These are phyloP conservation scores for Lachancea quebecensis DNA, from an alignment of 805 yeast genomes.

Conservation along the genomic window DNA sequence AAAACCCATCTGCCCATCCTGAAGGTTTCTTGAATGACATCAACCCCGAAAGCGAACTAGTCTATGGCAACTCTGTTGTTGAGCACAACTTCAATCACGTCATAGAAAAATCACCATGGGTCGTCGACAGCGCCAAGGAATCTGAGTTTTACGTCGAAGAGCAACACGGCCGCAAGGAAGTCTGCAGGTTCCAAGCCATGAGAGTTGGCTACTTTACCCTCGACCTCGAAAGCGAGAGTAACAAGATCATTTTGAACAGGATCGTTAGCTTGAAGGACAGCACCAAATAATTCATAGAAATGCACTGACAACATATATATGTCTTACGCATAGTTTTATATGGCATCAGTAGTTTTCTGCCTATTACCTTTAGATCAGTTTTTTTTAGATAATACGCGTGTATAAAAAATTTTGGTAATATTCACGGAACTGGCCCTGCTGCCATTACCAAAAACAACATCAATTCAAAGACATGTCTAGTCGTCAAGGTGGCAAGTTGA, in stretches of 20 bases:
- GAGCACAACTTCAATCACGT: conserved; percentile 74
- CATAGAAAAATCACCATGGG: conserved; percentile 67
- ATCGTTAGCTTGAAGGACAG: conserved; percentile 88
- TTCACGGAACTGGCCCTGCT: too few relatives aligned
- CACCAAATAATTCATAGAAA: conserved; percentile 32
- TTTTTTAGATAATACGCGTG: too few relatives aligned
- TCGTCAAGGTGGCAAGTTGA: conserved; percentile 95
- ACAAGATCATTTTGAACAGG: conserved; percentile 69
- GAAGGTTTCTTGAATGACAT: conserved; percentile 84
- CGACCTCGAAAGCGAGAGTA: conserved; percentile 66
- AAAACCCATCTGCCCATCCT: conserved; percentile 83
- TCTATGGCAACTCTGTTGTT: conserved; percentile 57
- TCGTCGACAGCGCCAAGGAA: conserved; percentile 47
- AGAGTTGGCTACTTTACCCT: conserved; percentile 93
- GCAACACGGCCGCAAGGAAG: conserved; percentile 53
- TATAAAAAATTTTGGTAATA: too few relatives aligned
- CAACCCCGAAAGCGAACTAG: conserved; percentile 69
- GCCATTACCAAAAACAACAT: background rate
- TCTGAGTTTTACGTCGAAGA: conserved; percentile 68
- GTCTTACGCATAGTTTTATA: too few relatives aligned
- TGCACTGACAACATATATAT: too few relatives aligned
- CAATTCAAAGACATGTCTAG: conserved; percentile 57
- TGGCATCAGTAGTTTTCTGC: too few relatives aligned
- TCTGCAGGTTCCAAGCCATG: conserved; percentile 96
- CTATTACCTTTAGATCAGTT: too few relatives aligned